Conservation (phyloP, 2,329 filamentous ascomycete genomes). For the Alternaria tenuissima region DNA sequence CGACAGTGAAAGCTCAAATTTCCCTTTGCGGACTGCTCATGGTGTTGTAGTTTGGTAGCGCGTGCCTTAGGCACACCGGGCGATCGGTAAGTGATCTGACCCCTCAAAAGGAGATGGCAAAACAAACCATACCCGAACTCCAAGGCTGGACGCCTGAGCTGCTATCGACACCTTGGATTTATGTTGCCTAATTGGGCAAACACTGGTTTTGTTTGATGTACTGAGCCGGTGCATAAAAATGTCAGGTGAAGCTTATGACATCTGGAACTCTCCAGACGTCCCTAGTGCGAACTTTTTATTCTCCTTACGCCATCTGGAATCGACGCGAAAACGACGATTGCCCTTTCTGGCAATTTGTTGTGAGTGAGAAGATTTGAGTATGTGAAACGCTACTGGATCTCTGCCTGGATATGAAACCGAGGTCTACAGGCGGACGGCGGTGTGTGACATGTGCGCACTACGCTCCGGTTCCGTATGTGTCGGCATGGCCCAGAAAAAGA, state of each 20-base stretch:
- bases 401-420: not conserved
- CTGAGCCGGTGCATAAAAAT: not conserved
- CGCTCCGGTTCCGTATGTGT: not conserved
- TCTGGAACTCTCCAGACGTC: slow-evolving; percentile 1
- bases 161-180: not conserved
- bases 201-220: not conserved
- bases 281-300: not conserved
- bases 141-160: not conserved
- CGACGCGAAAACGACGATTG: not conserved
- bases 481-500: not conserved
- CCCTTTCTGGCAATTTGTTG: not conserved
- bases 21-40: not conserved
- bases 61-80: not conserved
- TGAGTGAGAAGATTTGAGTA: not conserved
- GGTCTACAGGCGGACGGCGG: no score
- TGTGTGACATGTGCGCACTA: not conserved
- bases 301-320: slow-evolving; percentile 4
- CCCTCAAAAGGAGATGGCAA: not conserved
- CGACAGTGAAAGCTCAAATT: not conserved
- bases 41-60: not conserved
- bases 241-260: not conserved
- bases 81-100: not conserved
- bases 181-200: not conserved
- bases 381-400: not conserved
- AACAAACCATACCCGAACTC: not conserved